Conservation (phyloP, 768 basidiomycete species). For the Leucocoprinus sp. region DNA sequence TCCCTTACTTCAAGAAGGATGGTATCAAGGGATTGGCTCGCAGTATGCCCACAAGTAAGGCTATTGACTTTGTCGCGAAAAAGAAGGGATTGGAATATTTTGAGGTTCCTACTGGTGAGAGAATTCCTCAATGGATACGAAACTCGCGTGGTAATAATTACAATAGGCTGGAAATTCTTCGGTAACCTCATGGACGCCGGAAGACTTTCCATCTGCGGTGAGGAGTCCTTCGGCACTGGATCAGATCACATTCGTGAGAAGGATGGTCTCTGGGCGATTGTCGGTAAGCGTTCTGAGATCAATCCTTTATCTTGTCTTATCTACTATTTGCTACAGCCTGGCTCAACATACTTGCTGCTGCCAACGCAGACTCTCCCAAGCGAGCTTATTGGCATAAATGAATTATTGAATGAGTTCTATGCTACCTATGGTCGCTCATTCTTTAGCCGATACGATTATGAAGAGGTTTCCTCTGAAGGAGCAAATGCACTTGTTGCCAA, state of each 20-base stretch:
- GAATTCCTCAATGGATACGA: neutral
- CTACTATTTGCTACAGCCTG: conserved; percentile 51
- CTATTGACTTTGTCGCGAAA: conserved; percentile 93
- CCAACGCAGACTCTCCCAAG: conserved; percentile 68
- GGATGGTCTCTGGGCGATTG: conserved; percentile 96
- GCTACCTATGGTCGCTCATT: conserved; percentile 91
- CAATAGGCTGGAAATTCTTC: conserved; percentile 96
- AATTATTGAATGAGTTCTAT: conserved; percentile 84
- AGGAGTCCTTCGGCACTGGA: conserved; percentile 99
- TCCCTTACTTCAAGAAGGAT: conserved; percentile 86
- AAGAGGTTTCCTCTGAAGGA: conserved; percentile 88
- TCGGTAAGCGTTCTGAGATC: conserved; percentile 48
- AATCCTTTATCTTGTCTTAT: neutral
- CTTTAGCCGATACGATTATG: conserved; percentile 99
- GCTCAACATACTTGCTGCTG: conserved; percentile 94
- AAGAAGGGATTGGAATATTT: conserved; percentile 89
- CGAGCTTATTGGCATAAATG: conserved; percentile 82
- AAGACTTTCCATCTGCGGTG: conserved; percentile 94
- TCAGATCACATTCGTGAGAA: conserved; percentile 99
- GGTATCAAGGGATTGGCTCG: conserved; percentile 95
- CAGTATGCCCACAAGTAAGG: conserved; percentile 96
- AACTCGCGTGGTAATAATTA: neutral
- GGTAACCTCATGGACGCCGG: conserved; percentile 99
- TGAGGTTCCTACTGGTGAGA: conserved; percentile 90
- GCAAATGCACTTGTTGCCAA: conserved; percentile 79